Conservation (phyloP, 1,284 basidiomycete species). For the Boletus semigastroideus region DNA sequence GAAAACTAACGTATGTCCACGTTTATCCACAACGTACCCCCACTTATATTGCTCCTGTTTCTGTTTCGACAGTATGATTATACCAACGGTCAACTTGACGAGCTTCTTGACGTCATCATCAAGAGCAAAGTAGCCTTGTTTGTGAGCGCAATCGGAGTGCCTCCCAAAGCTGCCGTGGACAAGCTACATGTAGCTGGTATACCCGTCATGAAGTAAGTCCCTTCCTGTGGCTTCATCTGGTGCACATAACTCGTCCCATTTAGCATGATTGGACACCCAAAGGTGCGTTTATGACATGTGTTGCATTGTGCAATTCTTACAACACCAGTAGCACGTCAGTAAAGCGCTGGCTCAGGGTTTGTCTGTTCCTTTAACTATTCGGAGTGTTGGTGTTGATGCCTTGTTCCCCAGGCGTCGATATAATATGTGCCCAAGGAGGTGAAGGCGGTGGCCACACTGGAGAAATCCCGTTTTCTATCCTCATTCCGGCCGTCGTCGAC, state of each 20-base stretch:
- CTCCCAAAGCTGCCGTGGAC: slow-evolving; percentile 80
- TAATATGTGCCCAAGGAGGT: slow-evolving; percentile 83
- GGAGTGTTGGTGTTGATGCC: not conserved
- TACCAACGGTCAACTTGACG: slow-evolving; percentile 71
- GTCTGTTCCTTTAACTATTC: not conserved
- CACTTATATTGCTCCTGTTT: slow-evolving; percentile 3
- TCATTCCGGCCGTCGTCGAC: slow-evolving; percentile 80
- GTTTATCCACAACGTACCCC: not conserved
- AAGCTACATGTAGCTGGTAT: slow-evolving; percentile 79
- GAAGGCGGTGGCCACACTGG: slow-evolving; percentile 81
- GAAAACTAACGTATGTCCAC: slow-evolving; percentile 68
- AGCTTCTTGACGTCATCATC: slow-evolving; percentile 80
- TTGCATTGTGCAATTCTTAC: slow-evolving; percentile 3
- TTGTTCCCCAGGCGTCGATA: slow-evolving; percentile 63
- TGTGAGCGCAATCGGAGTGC: slow-evolving; percentile 84
- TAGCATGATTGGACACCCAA: slow-evolving; percentile 90
- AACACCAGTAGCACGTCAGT: slow-evolving; percentile 57
- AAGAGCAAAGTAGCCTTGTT: slow-evolving; percentile 74
- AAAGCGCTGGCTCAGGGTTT: slow-evolving; percentile 75
- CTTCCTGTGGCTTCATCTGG: not conserved
- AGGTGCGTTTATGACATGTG: slow-evolving; percentile 42
- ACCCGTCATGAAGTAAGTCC: slow-evolving; percentile 79
- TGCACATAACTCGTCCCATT: slow-evolving; percentile 8
- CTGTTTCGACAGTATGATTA: slow-evolving; percentile 58
- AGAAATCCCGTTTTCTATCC: slow-evolving; percentile 72